A percentile compares a stretch with the other conserved stretches of the same genome.
Evolutionary conservation across 2,329 filamentous ascomycete genomes (phyloP).

Genomic region (Aspergillus alliaceus): DNA sequence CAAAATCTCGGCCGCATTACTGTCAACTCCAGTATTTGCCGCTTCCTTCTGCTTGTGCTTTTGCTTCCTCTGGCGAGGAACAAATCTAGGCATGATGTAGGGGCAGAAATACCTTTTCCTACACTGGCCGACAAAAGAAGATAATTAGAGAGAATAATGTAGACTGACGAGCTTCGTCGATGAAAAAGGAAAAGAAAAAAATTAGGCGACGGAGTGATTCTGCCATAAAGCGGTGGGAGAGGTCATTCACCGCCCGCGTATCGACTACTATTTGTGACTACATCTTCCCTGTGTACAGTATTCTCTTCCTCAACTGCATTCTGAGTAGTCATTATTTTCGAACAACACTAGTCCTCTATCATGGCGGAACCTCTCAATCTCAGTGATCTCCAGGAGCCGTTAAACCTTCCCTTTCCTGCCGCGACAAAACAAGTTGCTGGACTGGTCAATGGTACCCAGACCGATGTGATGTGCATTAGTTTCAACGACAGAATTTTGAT

Average conservation of each 20-base stretch:
- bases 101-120: constrained; percentile 8
- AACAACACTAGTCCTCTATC: not conserved
- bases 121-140: constrained; percentile 13
- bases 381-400: constrained; percentile 40
- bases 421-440: constrained; percentile 60
- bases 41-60: constrained; percentile 42
- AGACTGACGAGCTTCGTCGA: not conserved
- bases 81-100: constrained; percentile 47
- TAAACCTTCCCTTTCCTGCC: constrained; percentile 65
- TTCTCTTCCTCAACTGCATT: too few species aligned
- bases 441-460: constrained; percentile 65
- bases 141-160: constrained; percentile 6
- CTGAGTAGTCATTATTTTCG: not conserved
- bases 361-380: constrained; percentile 29
- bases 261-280: too few species aligned
- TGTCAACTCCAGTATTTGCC: constrained; percentile 42
- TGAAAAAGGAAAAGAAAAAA: constrained; percentile 16
- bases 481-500: constrained; percentile 92
- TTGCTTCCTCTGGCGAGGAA: constrained; percentile 60
- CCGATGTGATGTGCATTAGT: constrained; percentile 68
- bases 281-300: too few species aligned
- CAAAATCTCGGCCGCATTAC: constrained; percentile 42
- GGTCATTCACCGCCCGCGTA: constrained; percentile 20
- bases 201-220: constrained; percentile 23
- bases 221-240: constrained; percentile 20